phyloP scores from a whole-genome alignment of 768 basidiomycete species.

The Austroboletus eburneus region DNA sequence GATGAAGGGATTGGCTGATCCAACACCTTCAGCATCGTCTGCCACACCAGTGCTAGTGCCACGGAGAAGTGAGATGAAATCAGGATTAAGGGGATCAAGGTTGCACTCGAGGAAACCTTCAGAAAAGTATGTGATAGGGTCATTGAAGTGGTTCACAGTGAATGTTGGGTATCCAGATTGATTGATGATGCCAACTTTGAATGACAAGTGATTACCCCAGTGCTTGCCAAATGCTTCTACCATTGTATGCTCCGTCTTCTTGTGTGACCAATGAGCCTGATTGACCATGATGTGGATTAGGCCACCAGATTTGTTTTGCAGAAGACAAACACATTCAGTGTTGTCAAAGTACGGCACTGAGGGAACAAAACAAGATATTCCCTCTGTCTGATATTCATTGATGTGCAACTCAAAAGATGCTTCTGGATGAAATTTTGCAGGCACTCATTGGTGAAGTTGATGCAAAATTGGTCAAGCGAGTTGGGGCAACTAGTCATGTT shows the following conservation, averaged over 20 bases:
- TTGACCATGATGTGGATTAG: conserved; percentile 98
- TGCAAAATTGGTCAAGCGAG: too few relatives aligned
- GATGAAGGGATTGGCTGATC: conserved; percentile 88
- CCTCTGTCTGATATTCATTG: too few relatives aligned
- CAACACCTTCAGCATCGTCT: conserved; percentile 60
- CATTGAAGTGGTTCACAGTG: conserved; percentile 88
- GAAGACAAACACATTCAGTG: too few relatives aligned
- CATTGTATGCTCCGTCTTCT: conserved; percentile 96
- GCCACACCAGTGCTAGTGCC: conserved; percentile 39
- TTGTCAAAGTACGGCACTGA: too few relatives aligned
- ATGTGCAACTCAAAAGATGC: too few relatives aligned
- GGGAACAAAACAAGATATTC: too few relatives aligned
- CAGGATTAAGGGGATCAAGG: conserved; percentile 84
- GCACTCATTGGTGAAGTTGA: too few relatives aligned
- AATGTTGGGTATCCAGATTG: conserved; percentile 82
- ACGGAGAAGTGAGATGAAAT: conserved; percentile 86
- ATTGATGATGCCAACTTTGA: conserved; percentile 76
- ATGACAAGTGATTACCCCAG: conserved; percentile 90
- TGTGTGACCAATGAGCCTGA: conserved; percentile 78
- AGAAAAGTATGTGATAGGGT: conserved; percentile 86
- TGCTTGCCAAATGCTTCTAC: conserved; percentile 89
- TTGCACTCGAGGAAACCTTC: too few relatives aligned
- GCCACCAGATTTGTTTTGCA: conserved; percentile 86
- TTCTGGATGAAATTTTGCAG: too few relatives aligned
- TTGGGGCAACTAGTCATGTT: too few relatives aligned